Evolutionary conservation across 805 yeast species (phyloP).

Genomic region (Candida boidinii): DNA sequence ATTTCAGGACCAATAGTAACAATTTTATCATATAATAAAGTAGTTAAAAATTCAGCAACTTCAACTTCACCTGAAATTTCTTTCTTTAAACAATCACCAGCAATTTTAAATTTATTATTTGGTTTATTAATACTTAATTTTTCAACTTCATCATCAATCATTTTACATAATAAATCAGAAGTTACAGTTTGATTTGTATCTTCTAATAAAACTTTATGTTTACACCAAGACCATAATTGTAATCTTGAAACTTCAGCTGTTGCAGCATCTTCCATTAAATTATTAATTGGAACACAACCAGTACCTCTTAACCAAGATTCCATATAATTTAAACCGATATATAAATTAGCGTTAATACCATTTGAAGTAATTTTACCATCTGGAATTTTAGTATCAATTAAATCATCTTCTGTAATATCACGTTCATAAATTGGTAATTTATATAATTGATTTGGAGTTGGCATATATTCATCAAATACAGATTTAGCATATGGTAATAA

Average conservation of each 20-base stretch:
- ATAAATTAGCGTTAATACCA: constrained; percentile 65
- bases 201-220: constrained; percentile 51
- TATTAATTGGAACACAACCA: constrained; percentile 82
- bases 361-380: constrained; percentile 57
- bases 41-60: constrained; percentile 71
- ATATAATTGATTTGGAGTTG: constrained; percentile 70
- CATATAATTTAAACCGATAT: constrained; percentile 72
- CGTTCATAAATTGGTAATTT: constrained; percentile 32
- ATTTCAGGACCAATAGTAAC: constrained; percentile 34
- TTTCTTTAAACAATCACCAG: constrained; percentile 63
- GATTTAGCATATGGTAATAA: constrained; percentile 64
- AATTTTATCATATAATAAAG: constrained; percentile 66
- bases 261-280: constrained; percentile 85
- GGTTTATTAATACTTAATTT: constrained; percentile 40
- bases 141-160: constrained; percentile 55
- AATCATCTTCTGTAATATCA: constrained; percentile 42
- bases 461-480: constrained; percentile 69
- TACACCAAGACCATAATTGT: constrained; percentile 79
- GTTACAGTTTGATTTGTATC: constrained; percentile 54
- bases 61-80: constrained; percentile 60
- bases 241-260: constrained; percentile 83
- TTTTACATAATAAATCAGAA: constrained; percentile 45
- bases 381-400: constrained; percentile 56
- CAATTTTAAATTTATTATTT: constrained; percentile 59
- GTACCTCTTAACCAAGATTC: constrained; percentile 81